Base-by-base conservation (phyloP, 495 filamentous ascomycete genomes). In the Endocarpon pusillum region DNA sequence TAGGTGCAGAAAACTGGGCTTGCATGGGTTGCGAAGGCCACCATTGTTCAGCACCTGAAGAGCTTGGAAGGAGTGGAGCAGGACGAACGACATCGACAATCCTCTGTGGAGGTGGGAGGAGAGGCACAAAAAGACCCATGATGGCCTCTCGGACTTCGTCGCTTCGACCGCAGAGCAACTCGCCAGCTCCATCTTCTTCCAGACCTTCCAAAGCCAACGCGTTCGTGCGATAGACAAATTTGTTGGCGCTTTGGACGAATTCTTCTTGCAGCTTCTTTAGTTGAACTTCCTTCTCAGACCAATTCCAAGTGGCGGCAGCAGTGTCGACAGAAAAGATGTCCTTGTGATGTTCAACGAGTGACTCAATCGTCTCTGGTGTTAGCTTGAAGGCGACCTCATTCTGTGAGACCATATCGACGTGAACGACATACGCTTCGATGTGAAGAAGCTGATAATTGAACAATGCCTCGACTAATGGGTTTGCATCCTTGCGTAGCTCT, bases 301-400 rank as follows among this genome's bases (percentile, higher is more conserved):
- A 99, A 58, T 81, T 77, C 70, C 83, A 92, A 23, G 85, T 94
- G 49, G 63, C 78, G 47, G 83, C 83, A 34, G 81, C 78, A 40
- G 81, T 71, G 56, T 99, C 82, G 35, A 86, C 73, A 35, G 85
- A 93, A 61, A 89, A 87, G 42, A 99, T 70, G 34, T 96, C 86
- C 66, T 91, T 86, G 67, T 99, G 91, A 56, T 87, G 94, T 50
- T 94, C 84, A 49, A 93, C 79, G 43, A 99, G 71, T 19, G 82
- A 56, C 46, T 94, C 85, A 64, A 99, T 99, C 28, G 89, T 82
- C 54, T 96, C 89, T 25, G 78, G 76, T n/a, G 86, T 94, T 45
- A 99, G 68, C 64, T 99, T 99, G 71, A 84, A 96, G 36, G 87
- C 91, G 39, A 99, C 85, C 58, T 99, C 89, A 50, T 92, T 92